phyloP scores from a whole-genome alignment of 2,329 filamentous ascomycete species.

The Pseudopithomyces maydicus region DNA sequence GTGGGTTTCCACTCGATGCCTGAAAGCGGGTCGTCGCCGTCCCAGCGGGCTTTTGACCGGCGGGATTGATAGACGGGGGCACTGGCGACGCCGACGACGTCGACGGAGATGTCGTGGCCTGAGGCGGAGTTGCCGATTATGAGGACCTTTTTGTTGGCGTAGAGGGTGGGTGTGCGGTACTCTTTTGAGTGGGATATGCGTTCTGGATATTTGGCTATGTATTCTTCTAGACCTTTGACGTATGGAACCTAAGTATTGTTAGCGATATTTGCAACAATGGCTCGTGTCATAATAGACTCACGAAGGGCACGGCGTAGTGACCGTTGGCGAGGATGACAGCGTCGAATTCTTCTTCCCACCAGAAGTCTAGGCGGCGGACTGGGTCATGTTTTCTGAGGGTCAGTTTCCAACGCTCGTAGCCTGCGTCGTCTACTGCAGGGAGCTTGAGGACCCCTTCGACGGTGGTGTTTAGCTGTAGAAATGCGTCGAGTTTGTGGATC shows the following conservation, averaged over 20 bases:
- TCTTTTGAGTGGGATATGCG: conserved; percentile 53
- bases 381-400: conserved; percentile 55
- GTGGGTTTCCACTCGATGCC: conserved; percentile 62
- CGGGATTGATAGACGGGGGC: conserved; percentile 59
- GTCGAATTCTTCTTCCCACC: conserved; percentile 61
- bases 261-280: background rate
- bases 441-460: conserved; percentile 56
- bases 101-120: conserved; percentile 36
- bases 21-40: conserved; percentile 52
- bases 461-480: conserved; percentile 57
- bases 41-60: conserved; percentile 56
- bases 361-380: conserved; percentile 52
- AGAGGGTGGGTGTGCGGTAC: conserved; percentile 19
- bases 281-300: conserved; percentile 32
- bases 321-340: conserved; percentile 40
- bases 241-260: conserved; percentile 47
- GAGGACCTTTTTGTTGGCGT: conserved; percentile 22
- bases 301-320: conserved; percentile 43
- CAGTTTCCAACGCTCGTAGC: conserved; percentile 50
- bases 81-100: conserved; percentile 31
- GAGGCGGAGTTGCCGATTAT: conserved; percentile 40
- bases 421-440: conserved; percentile 14
- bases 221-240: conserved; percentile 57
- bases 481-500: conserved; percentile 52
- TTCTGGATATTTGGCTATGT: conserved; percentile 59